Percentiles rank a stretch among this genome's conserved stretches.
Evolutionary conservation across 1,139 yeast species (phyloP).

Genomic region (Pichia sp.): DNA sequence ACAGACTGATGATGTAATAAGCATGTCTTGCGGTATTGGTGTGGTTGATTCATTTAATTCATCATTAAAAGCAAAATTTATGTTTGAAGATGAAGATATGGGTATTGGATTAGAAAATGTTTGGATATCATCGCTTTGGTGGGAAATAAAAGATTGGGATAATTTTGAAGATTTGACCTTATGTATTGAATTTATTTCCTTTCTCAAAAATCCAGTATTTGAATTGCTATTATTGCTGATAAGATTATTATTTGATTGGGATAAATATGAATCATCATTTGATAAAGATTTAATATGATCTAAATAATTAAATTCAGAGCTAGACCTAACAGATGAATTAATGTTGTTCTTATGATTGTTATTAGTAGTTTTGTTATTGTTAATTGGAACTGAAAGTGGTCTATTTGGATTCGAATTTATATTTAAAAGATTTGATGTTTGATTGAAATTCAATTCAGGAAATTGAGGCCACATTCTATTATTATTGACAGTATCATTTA

Average conservation of each 20-base stretch:
- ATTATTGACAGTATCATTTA: neutral
- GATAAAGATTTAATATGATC: conserved; percentile 47
- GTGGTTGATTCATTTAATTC: conserved; percentile 4
- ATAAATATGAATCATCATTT: conserved; percentile 13
- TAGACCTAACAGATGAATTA: conserved; percentile 11
- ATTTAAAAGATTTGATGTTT: neutral
- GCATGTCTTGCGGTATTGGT: conserved; percentile 15
- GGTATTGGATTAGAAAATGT: neutral
- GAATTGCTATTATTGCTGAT: neutral
- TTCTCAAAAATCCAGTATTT: conserved; percentile 16
- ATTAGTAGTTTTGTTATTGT: neutral
- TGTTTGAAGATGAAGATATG: neutral
- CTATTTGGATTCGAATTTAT: too few relatives aligned
- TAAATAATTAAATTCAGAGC: conserved; percentile 58
- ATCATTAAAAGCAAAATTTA: conserved; percentile 2
- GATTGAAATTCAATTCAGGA: conserved; percentile 25
- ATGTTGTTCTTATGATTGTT: conserved; percentile 32
- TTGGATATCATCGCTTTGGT: neutral
- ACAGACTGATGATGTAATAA: conserved; percentile 14
- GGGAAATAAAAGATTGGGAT: conserved; percentile 22
- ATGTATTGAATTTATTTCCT: conserved; percentile 20
- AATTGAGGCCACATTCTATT: conserved; percentile 26
- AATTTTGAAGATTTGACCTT: conserved; percentile 24
- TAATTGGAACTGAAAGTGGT: too few relatives aligned
- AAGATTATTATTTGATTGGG: conserved; percentile 7